These are phyloP conservation scores for Pseudomonodictys pantanalensis DNA, from an alignment of 495 filamentous ascomycete genomes.

Conservation along the genomic window DNA sequence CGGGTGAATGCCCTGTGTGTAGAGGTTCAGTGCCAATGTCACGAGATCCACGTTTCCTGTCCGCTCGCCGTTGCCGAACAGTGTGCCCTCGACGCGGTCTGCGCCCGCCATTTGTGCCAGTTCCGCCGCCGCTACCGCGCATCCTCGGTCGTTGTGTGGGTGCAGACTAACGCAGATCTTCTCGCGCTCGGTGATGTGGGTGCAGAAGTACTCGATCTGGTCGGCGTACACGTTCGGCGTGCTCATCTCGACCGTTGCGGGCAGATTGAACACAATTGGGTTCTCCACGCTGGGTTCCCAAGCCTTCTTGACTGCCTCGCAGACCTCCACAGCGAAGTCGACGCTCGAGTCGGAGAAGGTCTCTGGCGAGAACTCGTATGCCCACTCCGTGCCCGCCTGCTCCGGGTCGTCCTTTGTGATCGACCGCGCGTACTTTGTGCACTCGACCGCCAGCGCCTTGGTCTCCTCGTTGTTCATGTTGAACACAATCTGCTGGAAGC, in stretches of 20 bases:
- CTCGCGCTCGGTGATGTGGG: constrained; percentile 68
- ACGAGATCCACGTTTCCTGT: constrained; percentile 97
- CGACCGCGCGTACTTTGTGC: constrained; percentile 79
- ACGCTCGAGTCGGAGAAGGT: constrained; percentile 90
- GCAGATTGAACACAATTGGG: constrained; percentile 96
- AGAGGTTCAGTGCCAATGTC: constrained; percentile 90
- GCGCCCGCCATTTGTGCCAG: constrained; percentile 97
- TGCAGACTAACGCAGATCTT: constrained; percentile 83
- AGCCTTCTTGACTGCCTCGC: constrained; percentile 92
- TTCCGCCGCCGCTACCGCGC: constrained; percentile 83
- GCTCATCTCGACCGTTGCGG: constrained; percentile 92
- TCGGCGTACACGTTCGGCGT: constrained; percentile 97
- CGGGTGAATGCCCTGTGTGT: constrained; percentile 90
- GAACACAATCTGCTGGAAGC: constrained; percentile 88
- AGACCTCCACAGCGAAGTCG: constrained; percentile 79
- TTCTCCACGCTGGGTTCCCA: constrained; percentile 82
- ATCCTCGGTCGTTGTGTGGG: constrained; percentile 93
- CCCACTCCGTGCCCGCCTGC: constrained; percentile 76
- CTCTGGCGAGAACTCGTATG: constrained; percentile 94
- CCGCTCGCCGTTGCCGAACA: constrained; percentile 94
- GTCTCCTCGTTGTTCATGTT: constrained; percentile 78
- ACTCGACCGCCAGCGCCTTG: constrained; percentile 78
- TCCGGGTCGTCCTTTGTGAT: constrained; percentile 93
- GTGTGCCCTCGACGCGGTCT: constrained; percentile 88
- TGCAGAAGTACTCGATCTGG: constrained; percentile 95